These are phyloP conservation scores for Lasiosphaeria hispida DNA, from an alignment of 495 filamentous ascomycete species.

Conservation along the genomic window DNA sequence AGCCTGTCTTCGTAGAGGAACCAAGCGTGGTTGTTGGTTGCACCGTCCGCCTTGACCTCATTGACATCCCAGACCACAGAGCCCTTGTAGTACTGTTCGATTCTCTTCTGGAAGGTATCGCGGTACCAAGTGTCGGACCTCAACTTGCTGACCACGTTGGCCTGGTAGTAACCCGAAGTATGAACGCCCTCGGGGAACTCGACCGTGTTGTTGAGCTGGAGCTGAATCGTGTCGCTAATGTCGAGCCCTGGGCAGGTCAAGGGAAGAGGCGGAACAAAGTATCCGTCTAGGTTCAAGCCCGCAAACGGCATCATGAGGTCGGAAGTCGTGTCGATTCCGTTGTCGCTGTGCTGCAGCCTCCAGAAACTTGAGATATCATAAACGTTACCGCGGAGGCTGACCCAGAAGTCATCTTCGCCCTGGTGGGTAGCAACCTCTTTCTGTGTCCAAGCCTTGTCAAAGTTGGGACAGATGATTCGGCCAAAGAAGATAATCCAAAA, in stretches of 20 bases:
- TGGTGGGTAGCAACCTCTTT: slow-evolving; percentile 70
- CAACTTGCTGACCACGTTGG: slow-evolving; percentile 54
- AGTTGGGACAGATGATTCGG: slow-evolving; percentile 81
- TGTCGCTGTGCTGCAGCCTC: slow-evolving; percentile 77
- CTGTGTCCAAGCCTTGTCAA: slow-evolving; percentile 82
- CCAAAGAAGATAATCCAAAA: slow-evolving; percentile 94
- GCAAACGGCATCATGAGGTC: slow-evolving; percentile 72
- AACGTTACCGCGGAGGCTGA: slow-evolving; percentile 82
- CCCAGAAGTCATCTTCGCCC: slow-evolving; percentile 75
- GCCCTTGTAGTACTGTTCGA: slow-evolving; percentile 83
- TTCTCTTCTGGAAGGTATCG: slow-evolving; percentile 69
- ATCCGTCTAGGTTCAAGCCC: slow-evolving; percentile 75
- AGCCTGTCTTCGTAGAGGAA: slow-evolving; percentile 70
- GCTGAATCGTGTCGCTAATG: slow-evolving; percentile 43
- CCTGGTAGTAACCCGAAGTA: slow-evolving; percentile 59
- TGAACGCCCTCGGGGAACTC: slow-evolving; percentile 49
- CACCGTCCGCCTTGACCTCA: slow-evolving; percentile 60
- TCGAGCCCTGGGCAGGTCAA: slow-evolving; percentile 69
- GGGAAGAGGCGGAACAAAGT: slow-evolving; percentile 79
- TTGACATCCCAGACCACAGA: slow-evolving; percentile 65
- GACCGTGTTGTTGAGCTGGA: slow-evolving; percentile 64
- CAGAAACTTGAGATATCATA: slow-evolving; percentile 92
- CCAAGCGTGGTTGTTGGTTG: slow-evolving; percentile 69
- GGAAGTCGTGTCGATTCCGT: slow-evolving; percentile 52
- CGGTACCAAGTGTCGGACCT: slow-evolving; percentile 71